These are phyloP conservation scores for Ceratocystis cubensis DNA, from an alignment of 2,329 filamentous ascomycete species.

Conservation along the genomic window DNA sequence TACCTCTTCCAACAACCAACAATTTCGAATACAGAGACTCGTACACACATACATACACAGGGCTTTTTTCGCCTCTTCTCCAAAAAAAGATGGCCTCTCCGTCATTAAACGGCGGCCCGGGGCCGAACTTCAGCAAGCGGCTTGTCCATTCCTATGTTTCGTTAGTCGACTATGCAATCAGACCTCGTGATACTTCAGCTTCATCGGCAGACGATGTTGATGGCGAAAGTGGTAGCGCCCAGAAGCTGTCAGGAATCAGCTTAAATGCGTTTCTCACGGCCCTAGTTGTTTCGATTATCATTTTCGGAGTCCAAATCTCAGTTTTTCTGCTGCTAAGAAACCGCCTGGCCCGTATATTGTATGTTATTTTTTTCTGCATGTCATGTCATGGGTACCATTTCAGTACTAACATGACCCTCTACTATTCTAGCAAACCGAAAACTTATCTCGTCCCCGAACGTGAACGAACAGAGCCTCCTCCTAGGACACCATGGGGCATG, in stretches of 20 bases:
- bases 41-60: neutral
- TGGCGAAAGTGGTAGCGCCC: constrained; percentile 19
- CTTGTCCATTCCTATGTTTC: constrained; percentile 13
- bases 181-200: constrained; percentile 11
- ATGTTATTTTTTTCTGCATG: constrained; percentile 28
- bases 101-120: neutral
- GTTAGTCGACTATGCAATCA: constrained; percentile 1
- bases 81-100: neutral
- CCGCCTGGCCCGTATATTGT: constrained; percentile 75
- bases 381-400: neutral
- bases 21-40: too few species aligned
- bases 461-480: constrained; percentile 67
- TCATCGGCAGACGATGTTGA: constrained; percentile 10
- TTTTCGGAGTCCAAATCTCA: constrained; percentile 52
- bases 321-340: constrained; percentile 67
- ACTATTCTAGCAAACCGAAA: constrained; percentile 53
- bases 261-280: constrained; percentile 52
- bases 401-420: neutral
- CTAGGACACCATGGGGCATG: constrained; percentile 41
- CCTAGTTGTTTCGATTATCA: constrained; percentile 45
- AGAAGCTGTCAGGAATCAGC: constrained; percentile 33
- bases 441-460: constrained; percentile 77
- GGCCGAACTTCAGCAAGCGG: neutral
- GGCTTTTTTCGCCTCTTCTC: neutral
- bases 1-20: neutral